Percentiles rank a stretch among this genome's conserved stretches.
Conservation (phyloP, 345 rosid genomes). For the Carallia brachiata region DNA sequence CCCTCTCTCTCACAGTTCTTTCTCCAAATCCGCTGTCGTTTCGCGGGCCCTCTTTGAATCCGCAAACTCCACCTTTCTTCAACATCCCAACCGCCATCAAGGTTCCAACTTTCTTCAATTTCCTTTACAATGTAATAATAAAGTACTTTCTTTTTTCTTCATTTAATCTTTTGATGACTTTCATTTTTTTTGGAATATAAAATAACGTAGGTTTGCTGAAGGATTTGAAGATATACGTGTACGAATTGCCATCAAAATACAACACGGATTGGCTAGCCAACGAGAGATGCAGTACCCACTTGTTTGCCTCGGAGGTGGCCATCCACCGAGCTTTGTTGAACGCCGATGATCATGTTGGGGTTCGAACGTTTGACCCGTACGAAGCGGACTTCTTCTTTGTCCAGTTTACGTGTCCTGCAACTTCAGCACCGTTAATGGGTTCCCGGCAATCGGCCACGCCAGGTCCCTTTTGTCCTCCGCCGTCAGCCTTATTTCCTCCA, state of each 20-base stretch:
- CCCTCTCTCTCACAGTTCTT: slow-evolving; percentile 36
- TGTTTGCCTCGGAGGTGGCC: slow-evolving; percentile 95
- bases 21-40: slow-evolving; percentile 42
- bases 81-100: slow-evolving; percentile 25
- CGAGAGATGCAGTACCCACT: slow-evolving; percentile 78
- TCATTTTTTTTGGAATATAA: background rate
- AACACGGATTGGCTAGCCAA: slow-evolving; percentile 77
- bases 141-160: background rate
- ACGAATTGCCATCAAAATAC: slow-evolving; percentile 74
- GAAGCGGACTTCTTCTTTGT: slow-evolving; percentile 95
- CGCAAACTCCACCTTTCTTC: slow-evolving; percentile 29
- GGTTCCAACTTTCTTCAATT: slow-evolving; percentile 23
- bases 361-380: slow-evolving; percentile 67
- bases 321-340: slow-evolving; percentile 59
- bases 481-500: slow-evolving; percentile 47
- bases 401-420: slow-evolving; percentile 94
- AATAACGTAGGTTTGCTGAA: slow-evolving; percentile 34
- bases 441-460: slow-evolving; percentile 93
- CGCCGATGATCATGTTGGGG: slow-evolving; percentile 31
- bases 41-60: slow-evolving; percentile 77
- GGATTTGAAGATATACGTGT: slow-evolving; percentile 71
- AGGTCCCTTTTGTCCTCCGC: slow-evolving; percentile 68
- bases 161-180: background rate
- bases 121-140: too few relatives aligned
- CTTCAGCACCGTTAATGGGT: slow-evolving; percentile 80